Evolutionary conservation across 139 green algal species (phyloP).

Genomic region (Yamagishiella unicocca): DNA sequence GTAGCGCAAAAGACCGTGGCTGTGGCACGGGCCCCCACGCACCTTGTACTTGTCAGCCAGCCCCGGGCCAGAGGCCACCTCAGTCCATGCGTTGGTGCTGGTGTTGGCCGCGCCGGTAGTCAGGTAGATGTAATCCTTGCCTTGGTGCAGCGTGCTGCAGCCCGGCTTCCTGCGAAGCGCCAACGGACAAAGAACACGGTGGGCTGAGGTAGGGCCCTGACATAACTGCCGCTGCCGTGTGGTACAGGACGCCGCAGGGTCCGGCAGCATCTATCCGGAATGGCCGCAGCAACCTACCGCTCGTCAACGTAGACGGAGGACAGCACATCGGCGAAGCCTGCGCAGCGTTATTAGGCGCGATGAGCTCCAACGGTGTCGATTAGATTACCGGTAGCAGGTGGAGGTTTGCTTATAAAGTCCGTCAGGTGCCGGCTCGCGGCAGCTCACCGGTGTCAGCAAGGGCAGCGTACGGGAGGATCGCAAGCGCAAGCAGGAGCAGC

Average conservation of each 20-base stretch:
- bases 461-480: background rate
- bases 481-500: background rate
- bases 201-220: too few species aligned
- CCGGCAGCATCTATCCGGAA: background rate
- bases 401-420: background rate
- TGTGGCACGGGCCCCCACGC: background rate
- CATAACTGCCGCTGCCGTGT: background rate
- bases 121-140: background rate
- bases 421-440: background rate
- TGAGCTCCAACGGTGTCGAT: background rate
- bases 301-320: background rate
- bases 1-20: background rate
- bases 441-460: background rate
- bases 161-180: background rate
- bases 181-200: too few species aligned
- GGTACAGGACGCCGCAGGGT: background rate
- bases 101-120: background rate
- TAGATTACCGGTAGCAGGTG: background rate
- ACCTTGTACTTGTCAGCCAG: slow-evolving; percentile 1
- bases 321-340: slow-evolving; percentile 15
- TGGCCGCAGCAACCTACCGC: background rate
- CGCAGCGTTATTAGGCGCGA: background rate
- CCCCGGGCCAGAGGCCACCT: background rate
- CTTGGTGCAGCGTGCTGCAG: background rate
- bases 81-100: background rate